A percentile compares a stretch with the other conserved stretches of the same genome.
These are phyloP conservation scores for Saccharomycopsis schoenii DNA, from an alignment of 805 yeast genomes.

Conservation along the genomic window DNA sequence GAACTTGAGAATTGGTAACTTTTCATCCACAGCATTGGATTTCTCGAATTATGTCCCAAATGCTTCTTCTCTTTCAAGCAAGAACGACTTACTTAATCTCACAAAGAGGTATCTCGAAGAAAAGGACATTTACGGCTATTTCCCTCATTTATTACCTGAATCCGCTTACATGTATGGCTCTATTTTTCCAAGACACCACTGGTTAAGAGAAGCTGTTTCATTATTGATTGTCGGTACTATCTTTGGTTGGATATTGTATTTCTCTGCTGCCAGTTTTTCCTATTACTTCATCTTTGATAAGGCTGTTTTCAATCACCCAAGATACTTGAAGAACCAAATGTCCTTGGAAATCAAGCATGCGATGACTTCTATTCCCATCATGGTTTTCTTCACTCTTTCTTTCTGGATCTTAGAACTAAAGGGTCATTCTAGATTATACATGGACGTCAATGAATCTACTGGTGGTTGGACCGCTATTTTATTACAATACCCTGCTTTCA, in stretches of 20 bases:
- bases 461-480: constrained; percentile 62
- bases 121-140: constrained; percentile 47
- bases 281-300: constrained; percentile 76
- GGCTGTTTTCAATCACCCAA: constrained; percentile 88
- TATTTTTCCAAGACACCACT: constrained; percentile 57
- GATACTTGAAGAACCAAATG: constrained; percentile 91
- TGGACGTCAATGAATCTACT: constrained; percentile 46
- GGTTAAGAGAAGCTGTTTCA: constrained; percentile 61
- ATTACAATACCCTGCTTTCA: constrained; percentile 65
- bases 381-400: constrained; percentile 83
- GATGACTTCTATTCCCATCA: constrained; percentile 69
- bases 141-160: constrained; percentile 49
- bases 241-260: constrained; percentile 82
- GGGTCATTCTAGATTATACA: constrained; percentile 76
- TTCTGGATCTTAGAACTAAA: constrained; percentile 79
- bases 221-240: constrained; percentile 60
- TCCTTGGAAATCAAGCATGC: constrained; percentile 74
- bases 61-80: not conserved
- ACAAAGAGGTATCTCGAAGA: constrained; percentile 14
- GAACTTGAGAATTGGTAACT: constrained; percentile 19
- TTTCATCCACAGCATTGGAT: constrained; percentile 15
- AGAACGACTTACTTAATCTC: constrained; percentile 3
- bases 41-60: constrained; percentile 1
- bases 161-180: constrained; percentile 55
- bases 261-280: constrained; percentile 65